Evolutionary conservation across 345 rosid species (phyloP), one percentile per base, ranked within the genome.

Genomic region (Hevea brasiliensis): DNA sequence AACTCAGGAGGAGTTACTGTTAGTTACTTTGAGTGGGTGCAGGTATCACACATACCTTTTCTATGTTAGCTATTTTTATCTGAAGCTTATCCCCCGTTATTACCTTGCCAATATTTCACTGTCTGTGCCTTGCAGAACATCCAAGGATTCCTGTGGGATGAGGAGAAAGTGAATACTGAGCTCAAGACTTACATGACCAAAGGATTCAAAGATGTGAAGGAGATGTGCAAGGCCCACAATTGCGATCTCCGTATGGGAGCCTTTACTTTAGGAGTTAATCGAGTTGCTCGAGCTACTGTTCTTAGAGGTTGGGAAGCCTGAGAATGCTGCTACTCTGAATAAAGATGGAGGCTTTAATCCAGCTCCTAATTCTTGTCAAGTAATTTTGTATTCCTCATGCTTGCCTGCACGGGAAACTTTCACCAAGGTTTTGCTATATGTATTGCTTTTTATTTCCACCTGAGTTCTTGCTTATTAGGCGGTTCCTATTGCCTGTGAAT

Each of bases 161-260:
- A 91, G 50, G 91, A 85, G 84, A 91, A 91, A 75, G 98, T 94
- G 77, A 92, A 92, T 84, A 66, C 67, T 24, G 99, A 88, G 82
- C 88, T 95, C 1, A 78, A 27, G 80, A 92, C 83, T 20, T 95
- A 92, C 81, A 95, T 92, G 98, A 95, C 81, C 26, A 86, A 70
- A 37, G 96, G 94, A n/a, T 95, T 90, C 79, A 83, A 83, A 79
- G 92, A 85, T 50, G 73, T 92, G 76, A 95, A 92, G 84, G 88
- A 84, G 67, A 94, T 90, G 98, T 94, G 98, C 78, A 78, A 76
- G 72, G 84, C 92, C 41, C 96, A 92, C 74, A 81, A 87, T 7
- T 95, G 98, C 23, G 94, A 95, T 67, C 94, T 92, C 47, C 94
- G 99, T 6, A 92, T 92, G 98, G 99, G 99, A 77, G 99, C 99